Percentiles rank a stretch among this genome's conserved stretches.
These are phyloP conservation scores for Phytophthora tubulina DNA, from an alignment of 352 stramenopile genomes.

Conservation along the genomic window DNA sequence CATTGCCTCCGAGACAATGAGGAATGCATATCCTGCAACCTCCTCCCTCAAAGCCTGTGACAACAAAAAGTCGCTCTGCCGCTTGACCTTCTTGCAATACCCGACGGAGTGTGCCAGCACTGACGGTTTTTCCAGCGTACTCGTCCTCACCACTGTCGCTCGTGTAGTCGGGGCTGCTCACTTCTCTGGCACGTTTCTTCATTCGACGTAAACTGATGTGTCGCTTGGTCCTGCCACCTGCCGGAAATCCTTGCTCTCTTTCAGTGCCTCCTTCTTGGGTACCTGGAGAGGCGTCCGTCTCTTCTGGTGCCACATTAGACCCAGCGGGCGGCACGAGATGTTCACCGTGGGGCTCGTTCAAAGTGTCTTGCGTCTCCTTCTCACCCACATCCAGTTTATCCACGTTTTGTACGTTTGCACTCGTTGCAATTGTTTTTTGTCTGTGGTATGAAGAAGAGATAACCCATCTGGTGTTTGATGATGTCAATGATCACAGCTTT, in stretches of 20 bases:
- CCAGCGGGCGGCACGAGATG: background rate
- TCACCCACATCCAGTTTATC: background rate
- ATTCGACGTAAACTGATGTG: background rate
- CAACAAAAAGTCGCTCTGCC: background rate
- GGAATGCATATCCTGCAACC: background rate
- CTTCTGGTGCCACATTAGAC: background rate
- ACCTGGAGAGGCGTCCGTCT: background rate
- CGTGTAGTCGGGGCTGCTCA: background rate
- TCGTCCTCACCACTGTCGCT: background rate
- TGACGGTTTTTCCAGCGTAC: background rate
- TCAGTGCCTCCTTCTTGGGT: background rate
- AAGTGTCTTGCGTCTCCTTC: background rate
- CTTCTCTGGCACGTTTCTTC: background rate
- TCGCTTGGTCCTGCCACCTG: background rate
- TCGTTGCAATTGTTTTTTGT: background rate
- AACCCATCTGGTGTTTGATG: background rate
- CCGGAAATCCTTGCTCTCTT: background rate
- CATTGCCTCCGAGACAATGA: background rate
- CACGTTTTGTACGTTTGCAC: background rate
- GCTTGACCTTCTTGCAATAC: background rate
- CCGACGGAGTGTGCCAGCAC: background rate
- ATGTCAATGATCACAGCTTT: background rate
- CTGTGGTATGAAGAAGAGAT: background rate
- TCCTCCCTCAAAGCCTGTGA: background rate
- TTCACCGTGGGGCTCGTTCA: background rate